Percentiles rank a stretch among this genome's conserved stretches.
These are phyloP conservation scores for Rhytidhysteron rufulum DNA, from an alignment of 2,329 filamentous ascomycete species.

Conservation along the genomic window DNA sequence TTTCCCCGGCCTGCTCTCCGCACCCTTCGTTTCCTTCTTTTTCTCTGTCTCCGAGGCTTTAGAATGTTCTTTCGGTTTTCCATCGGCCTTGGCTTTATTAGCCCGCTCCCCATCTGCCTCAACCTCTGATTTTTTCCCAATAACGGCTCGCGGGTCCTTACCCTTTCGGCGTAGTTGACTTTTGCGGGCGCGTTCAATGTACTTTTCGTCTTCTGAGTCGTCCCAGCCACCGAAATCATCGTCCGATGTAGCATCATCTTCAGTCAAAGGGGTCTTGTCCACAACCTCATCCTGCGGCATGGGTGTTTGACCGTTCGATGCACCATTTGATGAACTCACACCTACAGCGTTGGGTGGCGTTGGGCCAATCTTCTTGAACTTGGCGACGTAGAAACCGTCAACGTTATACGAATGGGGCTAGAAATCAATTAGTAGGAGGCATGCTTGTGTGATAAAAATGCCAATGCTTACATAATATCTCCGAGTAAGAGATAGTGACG, in stretches of 20 bases:
- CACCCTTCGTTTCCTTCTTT: slow-evolving; percentile 8
- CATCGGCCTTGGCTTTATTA: neutral
- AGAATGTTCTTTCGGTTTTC: slow-evolving; percentile 10
- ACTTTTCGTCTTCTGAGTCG: slow-evolving; percentile 47
- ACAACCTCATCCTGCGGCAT: slow-evolving; percentile 44
- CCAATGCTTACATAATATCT: slow-evolving; percentile 36
- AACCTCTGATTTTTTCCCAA: slow-evolving; percentile 10
- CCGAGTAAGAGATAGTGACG: slow-evolving; percentile 70
- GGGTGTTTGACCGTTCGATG: slow-evolving; percentile 33
- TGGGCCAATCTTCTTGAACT: slow-evolving; percentile 88
- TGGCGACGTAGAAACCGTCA: slow-evolving; percentile 97
- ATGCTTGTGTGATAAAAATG: slow-evolving; percentile 31
- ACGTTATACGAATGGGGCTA: slow-evolving; percentile 92
- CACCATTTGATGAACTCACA: slow-evolving; percentile 12
- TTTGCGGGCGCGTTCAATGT: slow-evolving; percentile 45
- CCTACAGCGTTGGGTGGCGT: slow-evolving; percentile 59
- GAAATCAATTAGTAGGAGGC: slow-evolving; percentile 45
- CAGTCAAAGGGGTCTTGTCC: slow-evolving; percentile 66
- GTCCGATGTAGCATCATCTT: slow-evolving; percentile 33
- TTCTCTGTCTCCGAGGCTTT: slow-evolving; percentile 9
- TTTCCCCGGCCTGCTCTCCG: slow-evolving; percentile 8
- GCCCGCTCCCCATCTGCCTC: slow-evolving; percentile 21
- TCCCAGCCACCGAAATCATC: slow-evolving; percentile 48
- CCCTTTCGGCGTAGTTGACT: slow-evolving; percentile 44
- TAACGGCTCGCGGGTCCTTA: slow-evolving; percentile 41